phyloP scores from a whole-genome alignment of 306 rosid species.

The Ceratonia siliqua region DNA sequence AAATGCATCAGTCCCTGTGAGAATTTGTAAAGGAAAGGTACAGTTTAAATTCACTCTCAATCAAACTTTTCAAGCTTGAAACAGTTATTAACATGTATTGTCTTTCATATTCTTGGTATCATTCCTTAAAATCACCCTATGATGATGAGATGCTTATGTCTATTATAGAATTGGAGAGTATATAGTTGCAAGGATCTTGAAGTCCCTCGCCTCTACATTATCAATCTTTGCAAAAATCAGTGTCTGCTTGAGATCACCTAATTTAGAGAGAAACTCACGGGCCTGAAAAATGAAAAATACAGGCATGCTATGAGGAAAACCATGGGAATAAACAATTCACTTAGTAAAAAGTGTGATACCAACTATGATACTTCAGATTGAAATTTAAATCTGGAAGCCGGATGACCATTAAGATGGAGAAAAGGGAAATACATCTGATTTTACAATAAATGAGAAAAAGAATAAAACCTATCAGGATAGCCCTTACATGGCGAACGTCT shows the following conservation, averaged over 20 bases:
- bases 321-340: background rate
- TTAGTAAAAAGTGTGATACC: background rate
- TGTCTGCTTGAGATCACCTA: slow-evolving; percentile 67
- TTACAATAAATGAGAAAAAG: background rate
- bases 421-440: background rate
- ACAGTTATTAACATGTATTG: background rate
- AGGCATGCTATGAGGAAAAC: background rate
- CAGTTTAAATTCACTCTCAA: slow-evolving; percentile 18
- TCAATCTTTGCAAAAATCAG: slow-evolving; percentile 84
- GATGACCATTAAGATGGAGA: background rate
- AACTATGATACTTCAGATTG: slow-evolving; percentile 12
- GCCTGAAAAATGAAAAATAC: slow-evolving; percentile 60
- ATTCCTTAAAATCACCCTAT: background rate
- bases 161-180: background rate
- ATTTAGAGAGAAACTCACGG: slow-evolving; percentile 45
- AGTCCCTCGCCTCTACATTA: slow-evolving; percentile 62
- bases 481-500: slow-evolving; percentile 82
- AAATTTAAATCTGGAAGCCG: slow-evolving; percentile 23
- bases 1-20: slow-evolving; percentile 74
- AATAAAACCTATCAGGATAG: slow-evolving; percentile 21
- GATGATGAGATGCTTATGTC: background rate
- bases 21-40: slow-evolving; percentile 27
- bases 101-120: background rate
- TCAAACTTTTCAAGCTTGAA: background rate
- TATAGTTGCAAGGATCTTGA: background rate